A percentile compares a stretch with the other conserved stretches of the same genome.
Conservation (phyloP, 176 grass and related monocot genomes). For the Microstegium vimineum region DNA sequence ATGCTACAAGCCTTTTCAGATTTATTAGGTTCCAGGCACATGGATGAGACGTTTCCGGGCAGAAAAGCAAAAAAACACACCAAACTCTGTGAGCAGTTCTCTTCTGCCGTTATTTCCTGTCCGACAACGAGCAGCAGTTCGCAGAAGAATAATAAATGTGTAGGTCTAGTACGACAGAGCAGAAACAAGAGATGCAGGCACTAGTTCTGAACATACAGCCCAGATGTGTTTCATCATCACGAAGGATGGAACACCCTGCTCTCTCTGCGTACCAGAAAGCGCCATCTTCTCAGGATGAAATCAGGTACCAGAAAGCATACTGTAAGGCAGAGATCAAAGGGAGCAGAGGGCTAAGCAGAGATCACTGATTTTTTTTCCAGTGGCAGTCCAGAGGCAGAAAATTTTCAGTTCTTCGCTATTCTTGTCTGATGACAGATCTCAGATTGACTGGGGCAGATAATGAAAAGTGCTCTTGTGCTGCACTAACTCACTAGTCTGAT, state of each 20-base stretch:
- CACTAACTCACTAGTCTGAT: conserved; percentile 1
- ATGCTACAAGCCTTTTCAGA: conserved; percentile 36
- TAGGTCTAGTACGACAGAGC: conserved; percentile 14
- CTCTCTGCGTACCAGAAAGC: conserved; percentile 23
- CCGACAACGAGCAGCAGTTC: background rate
- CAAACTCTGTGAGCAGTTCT: conserved; percentile 10
- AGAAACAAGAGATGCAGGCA: conserved; percentile 19
- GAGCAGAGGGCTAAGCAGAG: background rate
- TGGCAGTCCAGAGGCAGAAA: background rate
- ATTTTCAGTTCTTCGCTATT: background rate
- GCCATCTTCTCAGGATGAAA: conserved; percentile 26
- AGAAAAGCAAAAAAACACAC: conserved; percentile 27
- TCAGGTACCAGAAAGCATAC: conserved; percentile 28
- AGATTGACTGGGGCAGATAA: conserved; percentile 1
- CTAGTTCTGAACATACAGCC: conserved; percentile 23
- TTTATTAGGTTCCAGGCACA: conserved; percentile 14
- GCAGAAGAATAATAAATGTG: conserved; percentile 30
- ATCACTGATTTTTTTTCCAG: background rate
- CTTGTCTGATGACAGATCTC: background rate
- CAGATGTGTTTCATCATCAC: conserved; percentile 4
- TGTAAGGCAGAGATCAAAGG: too few species aligned
- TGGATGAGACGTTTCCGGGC: conserved; percentile 16
- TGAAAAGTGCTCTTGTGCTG: background rate
- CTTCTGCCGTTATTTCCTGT: conserved; percentile 14
- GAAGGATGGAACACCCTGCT: conserved; percentile 12